Evolutionary conservation across 2,329 filamentous ascomycete genomes (phyloP), one percentile per base, ranked within the genome.

Genomic region (Colletotrichum siamense): DNA sequence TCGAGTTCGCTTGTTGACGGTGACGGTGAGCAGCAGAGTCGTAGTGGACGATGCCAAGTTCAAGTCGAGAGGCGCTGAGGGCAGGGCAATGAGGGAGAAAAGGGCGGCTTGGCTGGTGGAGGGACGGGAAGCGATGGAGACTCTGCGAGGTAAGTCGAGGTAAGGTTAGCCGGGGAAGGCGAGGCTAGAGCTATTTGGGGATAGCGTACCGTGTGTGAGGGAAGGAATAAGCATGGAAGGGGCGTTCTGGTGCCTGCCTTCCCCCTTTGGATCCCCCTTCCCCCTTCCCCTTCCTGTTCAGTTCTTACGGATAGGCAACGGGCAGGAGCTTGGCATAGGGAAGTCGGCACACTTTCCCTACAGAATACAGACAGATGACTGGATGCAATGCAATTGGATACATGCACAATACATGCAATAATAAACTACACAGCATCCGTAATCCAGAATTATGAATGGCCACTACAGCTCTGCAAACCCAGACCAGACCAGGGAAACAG

Each of bases 91-190:
- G 57, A 70, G 68, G 68, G 68, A 34, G 39, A 49, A 49, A 52
- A 70, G 36, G 55, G 68, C 57, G 68, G 32, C 22, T 57, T 30
- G 26, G 57, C 26, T 76, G 64, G 64, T 76, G 74, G 74, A 74
- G 74, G 74, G 74, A 64, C 74, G 74, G 74, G 74, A 73, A 72
- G 73, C 34, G 52, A 73, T 73, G 70, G 70, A 74, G 70, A 61
- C 44, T n/a, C 66, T 64, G 62, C 34, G 64, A 71, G 44, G 57
- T 62, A 61, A 71, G 59, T 75, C 44, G 65, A 52, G 59, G 64
- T 73, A 69, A 76, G 70, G 74, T 76, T 76, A 69, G 74, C 74
- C 74, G 74, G 64, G 39, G 70, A 18, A 22, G 9, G 26, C 8
- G 5, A 5, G 9, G 4, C 61, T 69, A 69, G 64, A 28, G 64